These are phyloP conservation scores for Draba incana DNA, from an alignment of 345 rosid species.

Conservation along the genomic window DNA sequence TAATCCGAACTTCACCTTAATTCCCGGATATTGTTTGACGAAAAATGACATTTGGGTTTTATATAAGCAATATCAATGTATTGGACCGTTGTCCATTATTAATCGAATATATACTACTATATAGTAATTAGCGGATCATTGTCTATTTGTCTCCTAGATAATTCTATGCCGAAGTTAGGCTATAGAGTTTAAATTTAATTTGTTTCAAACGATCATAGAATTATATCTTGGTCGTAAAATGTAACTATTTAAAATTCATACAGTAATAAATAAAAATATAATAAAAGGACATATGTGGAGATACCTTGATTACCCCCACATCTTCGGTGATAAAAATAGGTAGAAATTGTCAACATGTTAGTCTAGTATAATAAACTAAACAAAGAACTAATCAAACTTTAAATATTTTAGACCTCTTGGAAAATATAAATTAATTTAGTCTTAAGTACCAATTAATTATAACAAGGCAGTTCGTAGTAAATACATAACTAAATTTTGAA, in stretches of 20 bases:
- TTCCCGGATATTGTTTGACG: conserved; percentile 9
- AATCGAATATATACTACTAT: too few species aligned
- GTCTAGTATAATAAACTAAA: conserved; percentile 6
- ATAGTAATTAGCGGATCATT: conserved; percentile 1
- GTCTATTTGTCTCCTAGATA: conserved; percentile 23
- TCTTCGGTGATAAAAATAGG: conserved; percentile 18
- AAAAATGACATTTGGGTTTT: conserved; percentile 16
- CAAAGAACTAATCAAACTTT: conserved; percentile 14
- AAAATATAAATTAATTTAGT: background rate
- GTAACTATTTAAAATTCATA: background rate
- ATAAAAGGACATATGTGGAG: conserved; percentile 8
- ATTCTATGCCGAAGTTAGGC: conserved; percentile 12
- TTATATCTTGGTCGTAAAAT: conserved; percentile 5
- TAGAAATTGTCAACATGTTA: conserved; percentile 24
- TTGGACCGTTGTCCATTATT: background rate
- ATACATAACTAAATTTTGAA: background rate
- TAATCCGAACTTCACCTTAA: conserved; percentile 8
- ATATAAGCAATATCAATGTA: background rate
- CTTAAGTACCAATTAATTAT: background rate
- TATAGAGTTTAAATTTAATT: background rate
- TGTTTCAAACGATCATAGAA: conserved; percentile 15
- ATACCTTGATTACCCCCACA: conserved; percentile 36
- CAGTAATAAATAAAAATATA: background rate
- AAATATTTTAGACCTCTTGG: background rate
- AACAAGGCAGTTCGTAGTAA: background rate